phyloP scores from a whole-genome alignment of 164 flowering plant genomes.

The Vitis vinifera region DNA sequence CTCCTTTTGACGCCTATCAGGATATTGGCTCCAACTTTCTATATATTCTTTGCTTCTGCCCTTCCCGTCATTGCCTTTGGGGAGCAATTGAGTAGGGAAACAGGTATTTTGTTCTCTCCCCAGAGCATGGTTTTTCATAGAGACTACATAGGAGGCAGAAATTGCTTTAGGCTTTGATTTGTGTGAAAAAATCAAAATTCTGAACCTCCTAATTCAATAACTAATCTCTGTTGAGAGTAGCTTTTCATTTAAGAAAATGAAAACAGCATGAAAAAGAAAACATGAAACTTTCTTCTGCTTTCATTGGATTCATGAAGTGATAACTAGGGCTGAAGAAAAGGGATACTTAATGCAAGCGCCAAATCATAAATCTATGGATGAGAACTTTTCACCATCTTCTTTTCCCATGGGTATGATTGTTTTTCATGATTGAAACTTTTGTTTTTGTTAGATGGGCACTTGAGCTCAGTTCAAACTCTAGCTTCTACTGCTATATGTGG shows the following conservation, averaged over 20 bases:
- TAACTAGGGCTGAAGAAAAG: too few relatives aligned
- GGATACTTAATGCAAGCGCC: too few relatives aligned
- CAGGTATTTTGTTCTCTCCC: constrained; percentile 27
- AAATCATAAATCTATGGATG: neutral
- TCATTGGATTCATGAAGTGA: neutral
- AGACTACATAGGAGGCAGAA: too few relatives aligned
- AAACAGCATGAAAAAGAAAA: too few relatives aligned
- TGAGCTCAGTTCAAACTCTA: constrained; percentile 41
- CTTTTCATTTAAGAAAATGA: too few relatives aligned
- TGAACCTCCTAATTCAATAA: too few relatives aligned
- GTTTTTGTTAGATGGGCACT: constrained; percentile 35
- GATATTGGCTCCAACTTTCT: constrained; percentile 44
- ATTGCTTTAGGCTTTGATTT: too few relatives aligned
- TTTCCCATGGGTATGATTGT: neutral
- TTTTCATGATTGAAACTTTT: neutral
- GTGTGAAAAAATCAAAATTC: too few relatives aligned
- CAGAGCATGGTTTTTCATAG: neutral
- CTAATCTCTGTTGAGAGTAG: too few relatives aligned
- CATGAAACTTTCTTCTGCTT: neutral
- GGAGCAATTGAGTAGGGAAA: constrained; percentile 41
- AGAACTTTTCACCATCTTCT: too few relatives aligned
- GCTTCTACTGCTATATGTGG: constrained; percentile 53
- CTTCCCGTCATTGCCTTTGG: constrained; percentile 60
- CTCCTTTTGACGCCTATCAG: constrained; percentile 14
- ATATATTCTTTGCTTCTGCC: constrained; percentile 54